phyloP scores from a whole-genome alignment of 140 eudicot genomes.

The Stevia rebaudiana region DNA sequence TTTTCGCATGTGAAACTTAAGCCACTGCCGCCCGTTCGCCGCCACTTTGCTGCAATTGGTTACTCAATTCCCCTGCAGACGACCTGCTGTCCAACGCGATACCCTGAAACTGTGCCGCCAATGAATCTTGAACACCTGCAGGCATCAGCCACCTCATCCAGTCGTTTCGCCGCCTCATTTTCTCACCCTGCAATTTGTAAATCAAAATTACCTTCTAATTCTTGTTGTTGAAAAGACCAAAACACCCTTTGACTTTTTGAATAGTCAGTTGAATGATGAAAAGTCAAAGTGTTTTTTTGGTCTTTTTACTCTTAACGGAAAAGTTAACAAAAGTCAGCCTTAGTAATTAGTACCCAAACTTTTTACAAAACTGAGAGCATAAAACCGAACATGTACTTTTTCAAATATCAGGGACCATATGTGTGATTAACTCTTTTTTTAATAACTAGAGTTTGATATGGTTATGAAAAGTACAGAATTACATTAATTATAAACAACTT shows the following conservation, averaged over 20 bases:
- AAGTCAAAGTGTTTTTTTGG: too few relatives aligned
- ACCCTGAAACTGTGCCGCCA: slow-evolving; percentile 38
- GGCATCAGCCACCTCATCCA: slow-evolving; percentile 79
- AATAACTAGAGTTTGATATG: too few relatives aligned
- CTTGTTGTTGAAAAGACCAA: not conserved
- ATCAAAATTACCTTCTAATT: not conserved
- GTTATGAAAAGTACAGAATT: not conserved
- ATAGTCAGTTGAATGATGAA: too few relatives aligned
- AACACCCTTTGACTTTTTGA: too few relatives aligned
- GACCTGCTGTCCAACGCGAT: slow-evolving; percentile 38
- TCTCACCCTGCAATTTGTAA: slow-evolving; percentile 52
- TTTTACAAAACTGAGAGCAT: too few relatives aligned
- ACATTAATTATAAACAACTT: not conserved
- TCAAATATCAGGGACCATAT: too few relatives aligned
- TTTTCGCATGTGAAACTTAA: slow-evolving; percentile 7
- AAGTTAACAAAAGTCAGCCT: too few relatives aligned
- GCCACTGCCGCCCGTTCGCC: slow-evolving; percentile 30
- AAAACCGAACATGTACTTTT: too few relatives aligned
- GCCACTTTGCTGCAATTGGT: slow-evolving; percentile 27
- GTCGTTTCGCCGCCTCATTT: slow-evolving; percentile 60
- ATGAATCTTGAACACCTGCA: slow-evolving; percentile 32
- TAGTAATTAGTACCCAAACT: too few relatives aligned
- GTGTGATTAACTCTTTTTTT: too few relatives aligned
- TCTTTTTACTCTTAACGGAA: too few relatives aligned
- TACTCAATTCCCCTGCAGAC: slow-evolving; percentile 38